Base-by-base conservation (phyloP, 116 monocot genomes). In the Cymodocea nodosa region DNA sequence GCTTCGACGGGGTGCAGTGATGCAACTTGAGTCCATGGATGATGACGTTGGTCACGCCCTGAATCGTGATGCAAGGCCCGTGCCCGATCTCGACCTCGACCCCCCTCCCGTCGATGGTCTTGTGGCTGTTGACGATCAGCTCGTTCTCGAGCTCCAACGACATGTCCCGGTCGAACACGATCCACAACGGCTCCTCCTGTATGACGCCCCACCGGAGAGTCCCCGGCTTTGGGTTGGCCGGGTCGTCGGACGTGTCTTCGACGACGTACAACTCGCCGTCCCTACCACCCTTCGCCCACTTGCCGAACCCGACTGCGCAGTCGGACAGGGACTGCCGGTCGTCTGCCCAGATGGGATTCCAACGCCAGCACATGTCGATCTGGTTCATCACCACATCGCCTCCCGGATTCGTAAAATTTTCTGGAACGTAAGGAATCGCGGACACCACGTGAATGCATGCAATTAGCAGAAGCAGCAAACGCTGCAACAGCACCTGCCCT, bases 331-430 rank as follows among this genome's bases (percentile, higher is more conserved):
- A 56, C 66, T 64, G 70, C 20, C 81, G 87, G 76, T 79, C 56
- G 63, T 72, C 62, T 15, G 60, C 68, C 74, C 68, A 68, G 22
- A 44, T 52, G 4, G 52, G 55, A 55, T 68, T 25, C 54, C 76
- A 81, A 15, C 73, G 79, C 84, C 87, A 88, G 74, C 87, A 84
- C 71, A 76, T 69, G 60, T 84, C 84, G 51, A 81, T 84, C 17
- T 84, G 79, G 74, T 88, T 88, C 57, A 50, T 70, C 24, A 60
- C 30, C 7, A 66, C 51, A 24, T 60, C 34, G 34, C 9, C 4
- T 15, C 23, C 60, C 5, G 60, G 23, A 20, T 60, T 23, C 23
- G 63, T 39, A 9, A 39, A 4, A 9, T 39, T 39, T 6, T 39
- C 13, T 35, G 60, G 24, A 24, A 6, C 34, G 15, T 12, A 60